Evolutionary conservation across 78 protist species (phyloP), one percentile per base, ranked within the genome.

Genomic region (Isochrysis galbana): DNA sequence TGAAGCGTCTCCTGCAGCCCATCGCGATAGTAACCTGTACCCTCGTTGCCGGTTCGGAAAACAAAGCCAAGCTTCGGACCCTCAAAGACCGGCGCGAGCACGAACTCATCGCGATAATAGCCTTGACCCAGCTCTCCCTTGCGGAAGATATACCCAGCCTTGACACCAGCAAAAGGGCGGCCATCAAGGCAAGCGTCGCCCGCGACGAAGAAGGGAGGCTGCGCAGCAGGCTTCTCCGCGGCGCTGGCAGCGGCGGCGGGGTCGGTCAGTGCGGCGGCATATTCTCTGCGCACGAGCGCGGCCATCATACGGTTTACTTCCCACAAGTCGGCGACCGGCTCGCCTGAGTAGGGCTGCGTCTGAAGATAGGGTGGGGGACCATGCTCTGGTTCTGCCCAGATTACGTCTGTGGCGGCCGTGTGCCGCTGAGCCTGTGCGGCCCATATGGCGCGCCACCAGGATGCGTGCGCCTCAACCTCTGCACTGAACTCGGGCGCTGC

Each of bases 291-390:
- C 11, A 70, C 19, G 41, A 34, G 34, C 19, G 5, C 14, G 29
- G 41, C 41, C 41, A 70, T 26, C 29, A 34, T 34, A 19, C 14
- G 23, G 80, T 70, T 70, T 14, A 70, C 41, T 22, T 70, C 41
- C 80, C 80, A 70, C 19, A 70, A 19, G 41, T 70, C 41, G 44
- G 80, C 34, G 41, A 70, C 80, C 17, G 80, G 80, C 80, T n/a
- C 14, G 39, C 17, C 14, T 21, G 80, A 17, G 80, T 14, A 34
- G 29, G 80, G 80, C 41, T 34, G 80, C 39, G 80, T 70, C 80
- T 70, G 80, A 34, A 70, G 55, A 39, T 83, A 83, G 41, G 89
- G 89, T 38, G 55, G 55, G 21, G 89, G 89, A 25, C 89, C 89
- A 21, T 17, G 3, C 61, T 83, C 89, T 2, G 89, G 89, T 44